These are phyloP conservation scores for Botrytis hyacinthi DNA, from an alignment of 2,329 filamentous ascomycete genomes.

Conservation along the genomic window DNA sequence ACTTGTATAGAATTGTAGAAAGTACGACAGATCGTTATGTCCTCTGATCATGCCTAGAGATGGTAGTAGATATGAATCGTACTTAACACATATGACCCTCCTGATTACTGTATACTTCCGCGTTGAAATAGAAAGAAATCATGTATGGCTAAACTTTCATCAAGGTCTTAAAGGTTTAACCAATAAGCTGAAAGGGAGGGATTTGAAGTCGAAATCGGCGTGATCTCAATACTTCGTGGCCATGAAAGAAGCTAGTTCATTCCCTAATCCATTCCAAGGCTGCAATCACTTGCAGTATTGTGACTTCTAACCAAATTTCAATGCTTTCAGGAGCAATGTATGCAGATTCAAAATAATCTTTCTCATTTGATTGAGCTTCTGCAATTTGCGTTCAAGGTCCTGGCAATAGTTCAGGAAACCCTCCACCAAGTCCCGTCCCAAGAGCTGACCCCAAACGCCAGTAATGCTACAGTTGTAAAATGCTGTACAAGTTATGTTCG, in stretches of 20 bases:
- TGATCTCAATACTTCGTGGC: neutral
- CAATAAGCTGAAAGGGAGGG: neutral
- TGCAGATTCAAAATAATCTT: neutral
- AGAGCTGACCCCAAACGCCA: slow-evolving; percentile 33
- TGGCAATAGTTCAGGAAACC: neutral
- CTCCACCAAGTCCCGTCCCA: neutral
- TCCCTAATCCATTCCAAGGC: neutral
- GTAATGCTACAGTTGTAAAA: slow-evolving; percentile 32
- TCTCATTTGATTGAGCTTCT: slow-evolving; percentile 14
- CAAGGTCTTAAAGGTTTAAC: too few species aligned
- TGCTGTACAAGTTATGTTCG: slow-evolving; percentile 28
- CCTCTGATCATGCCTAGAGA: neutral
- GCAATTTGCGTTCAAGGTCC: neutral
- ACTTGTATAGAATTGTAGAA: neutral
- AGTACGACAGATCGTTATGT: neutral
- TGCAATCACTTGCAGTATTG: neutral
- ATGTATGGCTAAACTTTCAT: neutral
- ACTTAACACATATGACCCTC: neutral
- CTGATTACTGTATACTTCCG: neutral
- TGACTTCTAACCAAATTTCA: neutral
- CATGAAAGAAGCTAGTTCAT: neutral
- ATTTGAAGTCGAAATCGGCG: neutral
- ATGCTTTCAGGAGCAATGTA: neutral
- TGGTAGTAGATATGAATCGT: neutral
- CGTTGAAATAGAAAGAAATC: neutral